A percentile compares a stretch with the other conserved stretches of the same genome.
These are phyloP conservation scores for Smittium mucronatum DNA, from an alignment of 371 early-diverging fungal species.

Conservation along the genomic window DNA sequence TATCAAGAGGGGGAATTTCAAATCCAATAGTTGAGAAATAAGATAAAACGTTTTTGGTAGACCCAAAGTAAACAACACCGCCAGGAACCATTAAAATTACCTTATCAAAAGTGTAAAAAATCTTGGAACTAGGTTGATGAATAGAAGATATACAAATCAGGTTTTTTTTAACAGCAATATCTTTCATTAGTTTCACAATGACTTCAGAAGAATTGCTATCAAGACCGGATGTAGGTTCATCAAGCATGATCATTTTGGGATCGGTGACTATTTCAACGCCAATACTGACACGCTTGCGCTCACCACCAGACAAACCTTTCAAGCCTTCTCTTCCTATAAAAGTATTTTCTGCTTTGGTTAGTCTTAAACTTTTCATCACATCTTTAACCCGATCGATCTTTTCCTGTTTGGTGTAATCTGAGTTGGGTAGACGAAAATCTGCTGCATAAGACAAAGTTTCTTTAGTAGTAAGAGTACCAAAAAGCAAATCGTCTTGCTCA, in stretches of 20 bases:
- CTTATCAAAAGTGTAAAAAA: slow-evolving; percentile 51
- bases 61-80: slow-evolving; percentile 50
- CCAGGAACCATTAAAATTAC: slow-evolving; percentile 51
- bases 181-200: slow-evolving; percentile 42
- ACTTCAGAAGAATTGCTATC: too few species aligned
- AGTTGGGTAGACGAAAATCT: slow-evolving; percentile 46
- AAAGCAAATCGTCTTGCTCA: too few species aligned
- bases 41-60: slow-evolving; percentile 26
- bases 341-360: slow-evolving; percentile 45
- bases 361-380: slow-evolving; percentile 43
- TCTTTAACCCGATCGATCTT: slow-evolving; percentile 40
- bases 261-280: too few species aligned
- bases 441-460: slow-evolving; percentile 48
- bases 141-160: too few species aligned
- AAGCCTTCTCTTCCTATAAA: slow-evolving; percentile 49
- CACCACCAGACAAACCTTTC: slow-evolving; percentile 70
- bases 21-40: slow-evolving; percentile 48
- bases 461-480: slow-evolving; percentile 36
- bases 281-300: slow-evolving; percentile 71
- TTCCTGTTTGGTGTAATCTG: slow-evolving; percentile 35
- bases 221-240: too few species aligned
- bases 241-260: too few species aligned
- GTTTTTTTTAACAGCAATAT: slow-evolving; percentile 41
- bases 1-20: slow-evolving; percentile 33
- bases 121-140: too few species aligned